Conservation (phyloP, 352 stramenopile genomes). For the Pythium dissimile region DNA sequence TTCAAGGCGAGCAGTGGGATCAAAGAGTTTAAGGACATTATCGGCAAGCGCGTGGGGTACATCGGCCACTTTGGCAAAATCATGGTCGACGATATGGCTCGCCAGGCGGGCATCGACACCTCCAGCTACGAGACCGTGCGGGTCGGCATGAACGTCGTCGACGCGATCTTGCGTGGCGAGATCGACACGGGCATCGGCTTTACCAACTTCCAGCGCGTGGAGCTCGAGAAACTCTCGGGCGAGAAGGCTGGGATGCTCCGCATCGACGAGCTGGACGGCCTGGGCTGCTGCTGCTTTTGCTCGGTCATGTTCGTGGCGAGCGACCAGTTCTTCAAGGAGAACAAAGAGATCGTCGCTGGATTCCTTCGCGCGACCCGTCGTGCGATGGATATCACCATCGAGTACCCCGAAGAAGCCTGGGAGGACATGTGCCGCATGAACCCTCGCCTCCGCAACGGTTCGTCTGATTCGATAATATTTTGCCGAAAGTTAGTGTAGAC, state of each 20-base stretch:
- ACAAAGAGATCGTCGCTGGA: constrained; percentile 39
- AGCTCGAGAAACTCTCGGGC: constrained; percentile 45
- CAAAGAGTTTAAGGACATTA: constrained; percentile 50
- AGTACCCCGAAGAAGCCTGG: constrained; percentile 45
- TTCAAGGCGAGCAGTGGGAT: constrained; percentile 52
- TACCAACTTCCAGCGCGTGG: constrained; percentile 53
- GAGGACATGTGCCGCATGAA: constrained; percentile 55
- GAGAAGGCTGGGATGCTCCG: constrained; percentile 48
- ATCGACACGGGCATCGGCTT: constrained; percentile 53
- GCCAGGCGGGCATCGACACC: constrained; percentile 40
- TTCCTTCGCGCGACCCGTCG: constrained; percentile 43
- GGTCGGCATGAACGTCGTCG: constrained; percentile 52
- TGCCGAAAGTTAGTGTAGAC: too few species aligned
- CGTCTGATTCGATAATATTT: too few species aligned
- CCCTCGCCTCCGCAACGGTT: constrained; percentile 40
- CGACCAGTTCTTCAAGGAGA: constrained; percentile 44
- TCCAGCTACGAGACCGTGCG: constrained; percentile 42
- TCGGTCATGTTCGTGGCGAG: constrained; percentile 53
- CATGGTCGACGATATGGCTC: constrained; percentile 52
- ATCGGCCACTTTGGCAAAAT: constrained; percentile 53
- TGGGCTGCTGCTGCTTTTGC: constrained; percentile 54
- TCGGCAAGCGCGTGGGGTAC: constrained; percentile 50
- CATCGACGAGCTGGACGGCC: constrained; percentile 46
- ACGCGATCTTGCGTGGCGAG: constrained; percentile 42
- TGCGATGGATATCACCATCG: constrained; percentile 48